Evolutionary conservation across 208 protist species (phyloP), one percentile per base, ranked within the genome.

Genomic region (Acanthamoeba triangularis): DNA sequence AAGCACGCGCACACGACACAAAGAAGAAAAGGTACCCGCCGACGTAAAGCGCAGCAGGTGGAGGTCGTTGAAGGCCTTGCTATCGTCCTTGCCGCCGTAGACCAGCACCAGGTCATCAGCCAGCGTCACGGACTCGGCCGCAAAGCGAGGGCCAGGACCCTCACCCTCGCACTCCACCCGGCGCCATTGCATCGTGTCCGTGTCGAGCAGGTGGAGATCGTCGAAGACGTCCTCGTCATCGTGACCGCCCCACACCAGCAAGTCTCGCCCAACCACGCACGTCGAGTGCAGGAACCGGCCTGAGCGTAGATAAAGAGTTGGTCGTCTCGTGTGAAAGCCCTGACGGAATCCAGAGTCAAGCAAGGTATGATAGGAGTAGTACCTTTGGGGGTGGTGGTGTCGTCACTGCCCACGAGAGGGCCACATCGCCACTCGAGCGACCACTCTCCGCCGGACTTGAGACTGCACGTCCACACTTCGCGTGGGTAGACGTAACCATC

Each of bases 191-290:
- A 47, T 23, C 33, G 30, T 44, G 41, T 30, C 72, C 13, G 30
- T 80, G 30, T 80, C 72, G 20, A 80, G 6, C 72, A 80, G 41
- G 23, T 80, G 30, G 18, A 80, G 35, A 44, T 80, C 72, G 33
- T 80, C 72, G 30, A 80, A 80, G 13, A 80, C 72, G 72, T 80
- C 72, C 16, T 80, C 72, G 41, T 80, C 72, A 47, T 80, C 72
- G 41, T 80, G 72, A 18, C 72, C 72, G 30, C 72, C 72, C 33
- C 72, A 44, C 30, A 80, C 16, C 16, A 47, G 30, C 25, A 37
- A 23, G 18, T n/a, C 30, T 13, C 10, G 35, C 20, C 30, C 72
- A 20, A 80, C 20, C 13, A 25, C 30, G 72, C 72, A 80, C 72
- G 41, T 80, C 20, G 72, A 37, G 8, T 80, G 72, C 14, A 80